These are phyloP conservation scores for Tieghemiomyces parasiticus DNA, from an alignment of 192 early-diverging fungal genomes.

Conservation along the genomic window DNA sequence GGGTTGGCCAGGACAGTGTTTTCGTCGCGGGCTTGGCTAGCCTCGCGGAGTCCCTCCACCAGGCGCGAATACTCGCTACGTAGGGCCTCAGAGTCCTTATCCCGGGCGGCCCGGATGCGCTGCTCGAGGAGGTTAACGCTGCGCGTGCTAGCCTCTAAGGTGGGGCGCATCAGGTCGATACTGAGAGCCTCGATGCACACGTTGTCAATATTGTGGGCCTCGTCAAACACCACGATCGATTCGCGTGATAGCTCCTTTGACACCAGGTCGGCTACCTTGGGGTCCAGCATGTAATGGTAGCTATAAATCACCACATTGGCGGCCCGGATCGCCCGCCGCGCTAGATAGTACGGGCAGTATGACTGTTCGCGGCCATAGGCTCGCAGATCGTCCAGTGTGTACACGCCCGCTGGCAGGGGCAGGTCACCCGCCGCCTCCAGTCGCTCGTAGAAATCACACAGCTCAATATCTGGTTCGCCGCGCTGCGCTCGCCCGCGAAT, in stretches of 20 bases:
- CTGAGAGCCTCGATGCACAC: conserved; percentile 97
- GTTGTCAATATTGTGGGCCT: conserved; percentile 99
- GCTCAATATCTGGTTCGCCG: conserved; percentile 24
- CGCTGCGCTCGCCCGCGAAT: conserved; percentile 53
- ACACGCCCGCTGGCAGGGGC: conserved; percentile 75
- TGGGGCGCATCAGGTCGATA: conserved; percentile 82
- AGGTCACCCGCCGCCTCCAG: conserved; percentile 50
- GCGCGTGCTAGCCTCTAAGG: conserved; percentile 76
- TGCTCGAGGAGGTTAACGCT: conserved; percentile 55
- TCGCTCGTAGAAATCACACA: conserved; percentile 70
- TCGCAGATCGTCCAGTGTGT: conserved; percentile 90
- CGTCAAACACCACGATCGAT: conserved; percentile 98
- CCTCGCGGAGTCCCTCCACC: conserved; percentile 75
- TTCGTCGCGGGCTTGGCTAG: conserved; percentile 56
- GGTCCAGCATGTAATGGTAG: conserved; percentile 99
- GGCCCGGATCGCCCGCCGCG: conserved; percentile 67
- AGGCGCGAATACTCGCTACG: conserved; percentile 79
- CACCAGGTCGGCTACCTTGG: conserved; percentile 95
- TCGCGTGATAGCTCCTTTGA: conserved; percentile 90
- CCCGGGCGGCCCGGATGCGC: conserved; percentile 68
- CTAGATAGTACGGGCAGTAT: conserved; percentile 91
- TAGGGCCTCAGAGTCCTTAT: conserved; percentile 74
- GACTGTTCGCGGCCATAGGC: conserved; percentile 54
- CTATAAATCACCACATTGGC: conserved; percentile 97
- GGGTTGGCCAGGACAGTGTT: conserved; percentile 89